Base-by-base conservation (phyloP, 2,329 filamentous ascomycete genomes). In the Pestalotiopsis sp. region DNA sequence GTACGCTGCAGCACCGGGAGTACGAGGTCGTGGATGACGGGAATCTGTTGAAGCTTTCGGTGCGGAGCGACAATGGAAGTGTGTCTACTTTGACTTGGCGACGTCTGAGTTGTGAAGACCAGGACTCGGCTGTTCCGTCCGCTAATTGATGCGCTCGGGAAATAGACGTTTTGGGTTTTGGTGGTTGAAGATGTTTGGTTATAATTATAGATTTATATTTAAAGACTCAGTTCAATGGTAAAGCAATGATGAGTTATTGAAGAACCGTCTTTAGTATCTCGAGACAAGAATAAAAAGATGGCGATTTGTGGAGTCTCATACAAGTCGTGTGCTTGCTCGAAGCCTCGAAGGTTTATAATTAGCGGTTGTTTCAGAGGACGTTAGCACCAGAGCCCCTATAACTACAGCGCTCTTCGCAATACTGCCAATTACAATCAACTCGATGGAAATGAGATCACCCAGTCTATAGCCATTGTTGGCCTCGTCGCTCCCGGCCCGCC, bases 401-500 rank as follows among this genome's bases (percentile, higher is more conserved):
- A 52, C 1, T 20, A n/a, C n/a, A 52, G 45, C 45, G 17, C 17
- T 49, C 41, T 49, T 49, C 14, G n/a, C 14, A 6, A 49, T 7
- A 49, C 13, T 11, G 45, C 45, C 41, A 2, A 52, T 52, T 23
- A n/a, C n/a, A 52, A 11, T 20, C 7, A 14, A 14, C 41, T 23
- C 25, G 31, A 36, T 9, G 31, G 7, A 36, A 36, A 36, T 36
- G 31, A 36, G 7, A 2, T 9, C 2, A 9, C 1, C 7, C 31
- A 36, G 7, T 36, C 62, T 65, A 83, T 27, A 83, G 68, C 78
- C 80, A 84, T 5, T 79, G 77, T 70, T 85, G 83, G 9, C 80
- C 62, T 17, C 62, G n/a, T 36, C 23, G 27, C 6, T 79, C 75
- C 70, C 83, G 78, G 20, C 78, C 80, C 31, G 68, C 73, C 36